phyloP scores from a whole-genome alignment of 306 rosid genomes.

The Macrotyloma uniflorum region DNA sequence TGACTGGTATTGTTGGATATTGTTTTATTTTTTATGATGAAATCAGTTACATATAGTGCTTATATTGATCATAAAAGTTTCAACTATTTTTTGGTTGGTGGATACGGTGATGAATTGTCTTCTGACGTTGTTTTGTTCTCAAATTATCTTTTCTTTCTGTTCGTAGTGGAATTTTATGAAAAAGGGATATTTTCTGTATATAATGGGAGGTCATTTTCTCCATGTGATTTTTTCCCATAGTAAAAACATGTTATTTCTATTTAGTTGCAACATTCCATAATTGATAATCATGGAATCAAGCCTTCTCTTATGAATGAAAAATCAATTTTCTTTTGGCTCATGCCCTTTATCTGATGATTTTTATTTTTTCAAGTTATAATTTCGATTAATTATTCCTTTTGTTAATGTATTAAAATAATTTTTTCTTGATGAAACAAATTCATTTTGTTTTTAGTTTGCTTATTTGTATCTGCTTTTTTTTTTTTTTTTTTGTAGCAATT shows the following conservation, averaged over 20 bases:
- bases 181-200: not conserved
- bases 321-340: not conserved
- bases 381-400: constrained; percentile 22
- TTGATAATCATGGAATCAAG: constrained; percentile 12
- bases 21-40: constrained; percentile 16
- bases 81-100: constrained; percentile 22
- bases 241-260: constrained; percentile 25
- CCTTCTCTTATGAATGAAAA: constrained; percentile 11
- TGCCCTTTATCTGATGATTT: constrained; percentile 31
- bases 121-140: not conserved
- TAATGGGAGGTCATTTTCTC: constrained; percentile 17
- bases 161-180: constrained; percentile 31
- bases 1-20: constrained; percentile 6
- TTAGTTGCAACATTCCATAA: constrained; percentile 2
- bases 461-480: constrained; percentile 3
- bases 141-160: constrained; percentile 25
- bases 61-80: constrained; percentile 10
- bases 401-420: constrained; percentile 14
- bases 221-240: not conserved
- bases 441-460: constrained; percentile 16
- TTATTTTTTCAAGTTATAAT: constrained; percentile 12
- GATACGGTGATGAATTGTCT: constrained; percentile 25
- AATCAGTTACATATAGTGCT: constrained; percentile 14
- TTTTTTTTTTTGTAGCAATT: not conserved
- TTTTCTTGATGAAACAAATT: constrained; percentile 23